Percentiles rank a stretch among this genome's conserved stretches.
These are phyloP conservation scores for Pythium vanterpoolii DNA, from an alignment of 352 stramenopile species.

Conservation along the genomic window DNA sequence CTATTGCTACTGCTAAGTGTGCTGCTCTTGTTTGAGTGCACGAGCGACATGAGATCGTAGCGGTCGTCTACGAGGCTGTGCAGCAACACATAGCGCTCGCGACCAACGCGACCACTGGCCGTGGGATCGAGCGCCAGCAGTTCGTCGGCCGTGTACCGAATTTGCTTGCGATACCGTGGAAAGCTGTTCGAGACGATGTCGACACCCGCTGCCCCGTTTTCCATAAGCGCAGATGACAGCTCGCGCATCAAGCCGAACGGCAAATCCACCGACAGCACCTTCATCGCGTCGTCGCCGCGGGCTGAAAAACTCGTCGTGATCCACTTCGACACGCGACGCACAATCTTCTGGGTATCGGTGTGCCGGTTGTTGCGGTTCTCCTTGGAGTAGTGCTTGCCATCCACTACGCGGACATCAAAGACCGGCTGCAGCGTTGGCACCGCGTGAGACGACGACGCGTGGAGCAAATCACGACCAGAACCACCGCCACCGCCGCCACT, in stretches of 20 bases:
- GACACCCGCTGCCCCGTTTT: constrained; percentile 47
- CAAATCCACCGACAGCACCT: constrained; percentile 78
- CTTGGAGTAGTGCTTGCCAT: constrained; percentile 60
- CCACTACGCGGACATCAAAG: constrained; percentile 76
- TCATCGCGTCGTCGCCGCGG: constrained; percentile 74
- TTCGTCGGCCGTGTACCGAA: constrained; percentile 79
- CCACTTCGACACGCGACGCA: constrained; percentile 84
- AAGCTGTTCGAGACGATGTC: constrained; percentile 56
- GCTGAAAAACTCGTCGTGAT: constrained; percentile 78
- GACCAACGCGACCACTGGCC: constrained; percentile 35
- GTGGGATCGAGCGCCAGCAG: constrained; percentile 52
- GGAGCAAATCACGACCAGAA: constrained; percentile 9
- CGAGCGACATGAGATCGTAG: constrained; percentile 85
- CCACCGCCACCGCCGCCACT: constrained; percentile 6
- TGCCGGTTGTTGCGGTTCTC: constrained; percentile 64
- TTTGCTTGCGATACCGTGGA: constrained; percentile 77
- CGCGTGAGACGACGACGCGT: constrained; percentile 3
- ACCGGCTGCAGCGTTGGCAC: constrained; percentile 43
- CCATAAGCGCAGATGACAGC: constrained; percentile 81
- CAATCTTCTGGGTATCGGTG: constrained; percentile 73
- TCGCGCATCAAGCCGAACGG: constrained; percentile 77
- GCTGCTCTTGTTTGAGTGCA: constrained; percentile 37
- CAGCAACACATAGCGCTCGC: constrained; percentile 76
- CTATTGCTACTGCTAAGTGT: not conserved
- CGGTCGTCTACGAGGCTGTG: constrained; percentile 83